Evolutionary conservation across 1,139 yeast genomes (phyloP).

Genomic region (Pichia sp.): DNA sequence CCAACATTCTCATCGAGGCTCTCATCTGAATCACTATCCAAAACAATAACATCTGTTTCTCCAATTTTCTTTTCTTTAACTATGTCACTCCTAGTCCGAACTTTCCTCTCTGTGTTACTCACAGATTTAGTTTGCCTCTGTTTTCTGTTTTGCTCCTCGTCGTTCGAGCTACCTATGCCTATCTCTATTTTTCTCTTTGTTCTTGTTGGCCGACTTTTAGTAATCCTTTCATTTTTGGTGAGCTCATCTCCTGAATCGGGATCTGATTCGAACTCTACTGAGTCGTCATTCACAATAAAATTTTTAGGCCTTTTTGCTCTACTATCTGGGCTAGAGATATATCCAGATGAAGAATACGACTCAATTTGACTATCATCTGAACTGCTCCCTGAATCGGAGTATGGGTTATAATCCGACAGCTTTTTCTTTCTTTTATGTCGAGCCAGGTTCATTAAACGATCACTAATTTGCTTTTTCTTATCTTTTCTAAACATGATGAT

Average conservation of each 20-base stretch:
- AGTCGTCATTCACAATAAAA: slow-evolving; percentile 9
- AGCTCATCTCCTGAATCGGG: slow-evolving; percentile 9
- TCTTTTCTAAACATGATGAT: not conserved
- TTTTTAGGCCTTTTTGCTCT: not conserved
- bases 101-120: not conserved
- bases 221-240: not conserved
- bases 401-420: not conserved
- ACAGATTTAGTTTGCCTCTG: not conserved
- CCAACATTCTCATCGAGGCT: not conserved
- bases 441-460: not conserved
- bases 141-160: not conserved
- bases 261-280: slow-evolving; percentile 8
- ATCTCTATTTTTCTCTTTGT: not conserved
- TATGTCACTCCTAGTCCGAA: not conserved
- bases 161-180: not conserved
- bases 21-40: slow-evolving; percentile 7
- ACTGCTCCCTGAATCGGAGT: not conserved
- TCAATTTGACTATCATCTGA: not conserved
- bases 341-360: not conserved
- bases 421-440: not conserved
- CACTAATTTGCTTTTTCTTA: not conserved
- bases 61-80: not conserved
- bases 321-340: not conserved
- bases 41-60: slow-evolving; percentile 4
- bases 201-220: not conserved